Conservation (phyloP, 164 flowering plant species). For the Dillenia suffruticosa region DNA sequence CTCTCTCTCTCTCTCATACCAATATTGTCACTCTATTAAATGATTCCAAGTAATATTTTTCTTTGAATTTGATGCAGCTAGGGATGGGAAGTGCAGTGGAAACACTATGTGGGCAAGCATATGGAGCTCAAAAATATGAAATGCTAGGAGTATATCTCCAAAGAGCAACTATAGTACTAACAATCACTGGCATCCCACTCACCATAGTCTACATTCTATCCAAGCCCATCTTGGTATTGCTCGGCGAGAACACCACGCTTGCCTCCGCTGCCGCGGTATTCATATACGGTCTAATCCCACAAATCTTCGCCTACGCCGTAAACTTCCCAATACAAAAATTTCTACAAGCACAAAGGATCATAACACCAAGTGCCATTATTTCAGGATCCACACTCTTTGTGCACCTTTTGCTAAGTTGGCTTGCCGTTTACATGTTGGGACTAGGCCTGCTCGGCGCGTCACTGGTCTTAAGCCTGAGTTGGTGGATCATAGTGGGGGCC, state of each 20-base stretch:
- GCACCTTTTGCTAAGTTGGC: no score
- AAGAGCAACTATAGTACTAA: slow-evolving; percentile 21
- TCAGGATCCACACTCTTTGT: slow-evolving; percentile 4
- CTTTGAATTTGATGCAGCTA: slow-evolving; percentile 14
- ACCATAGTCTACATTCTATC: slow-evolving; percentile 16
- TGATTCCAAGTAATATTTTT: background rate
- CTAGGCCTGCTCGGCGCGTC: slow-evolving; percentile 1
- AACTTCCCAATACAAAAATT: slow-evolving; percentile 28
- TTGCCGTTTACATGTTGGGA: no score
- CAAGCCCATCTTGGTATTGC: slow-evolving; percentile 15
- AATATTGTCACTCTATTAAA: background rate
- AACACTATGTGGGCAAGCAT: slow-evolving; percentile 45
- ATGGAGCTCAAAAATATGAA: slow-evolving; percentile 30
- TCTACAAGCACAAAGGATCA: slow-evolving; percentile 28
- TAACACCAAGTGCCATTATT: slow-evolving; percentile 22
- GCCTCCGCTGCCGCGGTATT: slow-evolving; percentile 15
- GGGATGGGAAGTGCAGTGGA: slow-evolving; percentile 53
- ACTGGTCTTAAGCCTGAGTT: no score
- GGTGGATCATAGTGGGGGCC: no score
- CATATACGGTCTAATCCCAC: slow-evolving; percentile 27
- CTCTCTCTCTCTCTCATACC: background rate
- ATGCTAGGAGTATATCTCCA: slow-evolving; percentile 36
- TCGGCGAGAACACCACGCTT: slow-evolving; percentile 11
- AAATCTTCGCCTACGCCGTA: slow-evolving; percentile 25
- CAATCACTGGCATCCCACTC: slow-evolving; percentile 10